Conservation (phyloP, 345 rosid genomes). For the Cardamine chenopodiifolia region DNA sequence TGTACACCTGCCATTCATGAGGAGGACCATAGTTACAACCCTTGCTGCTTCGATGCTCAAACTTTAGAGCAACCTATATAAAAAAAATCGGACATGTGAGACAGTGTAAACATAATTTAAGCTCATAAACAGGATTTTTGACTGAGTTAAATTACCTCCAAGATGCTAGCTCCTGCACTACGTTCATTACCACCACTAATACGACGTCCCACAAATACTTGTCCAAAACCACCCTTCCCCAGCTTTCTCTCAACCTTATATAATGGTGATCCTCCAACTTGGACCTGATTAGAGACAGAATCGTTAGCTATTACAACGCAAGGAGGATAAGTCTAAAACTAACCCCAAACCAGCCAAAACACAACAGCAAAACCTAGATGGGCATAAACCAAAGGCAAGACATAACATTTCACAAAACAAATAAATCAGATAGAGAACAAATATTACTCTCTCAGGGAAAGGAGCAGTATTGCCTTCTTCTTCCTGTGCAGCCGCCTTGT, state of each 20-base stretch:
- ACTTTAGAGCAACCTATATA: slow-evolving; percentile 90
- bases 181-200: slow-evolving; percentile 67
- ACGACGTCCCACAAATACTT: slow-evolving; percentile 97
- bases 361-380: background rate
- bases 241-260: slow-evolving; percentile 85
- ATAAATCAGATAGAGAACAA: background rate
- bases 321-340: background rate
- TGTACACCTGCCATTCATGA: slow-evolving; percentile 96
- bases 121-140: background rate
- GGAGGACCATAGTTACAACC: slow-evolving; percentile 99
- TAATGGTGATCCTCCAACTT: slow-evolving; percentile 88
- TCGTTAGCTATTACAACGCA: background rate
- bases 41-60: slow-evolving; percentile 94
- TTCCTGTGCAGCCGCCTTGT: slow-evolving; percentile 74
- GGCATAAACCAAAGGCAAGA: background rate
- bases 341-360: background rate
- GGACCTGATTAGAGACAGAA: slow-evolving; percentile 57
- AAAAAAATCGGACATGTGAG: slow-evolving; percentile 14
- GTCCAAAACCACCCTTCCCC: slow-evolving; percentile 99
- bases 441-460: slow-evolving; percentile 75
- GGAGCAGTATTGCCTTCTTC: slow-evolving; percentile 94
- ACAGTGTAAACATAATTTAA: slow-evolving; percentile 6
- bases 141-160: slow-evolving; percentile 60
- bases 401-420: background rate
- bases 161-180: slow-evolving; percentile 70